Conservation (phyloP, 2,329 filamentous ascomycete genomes). For the Colletotrichum sp. region DNA sequence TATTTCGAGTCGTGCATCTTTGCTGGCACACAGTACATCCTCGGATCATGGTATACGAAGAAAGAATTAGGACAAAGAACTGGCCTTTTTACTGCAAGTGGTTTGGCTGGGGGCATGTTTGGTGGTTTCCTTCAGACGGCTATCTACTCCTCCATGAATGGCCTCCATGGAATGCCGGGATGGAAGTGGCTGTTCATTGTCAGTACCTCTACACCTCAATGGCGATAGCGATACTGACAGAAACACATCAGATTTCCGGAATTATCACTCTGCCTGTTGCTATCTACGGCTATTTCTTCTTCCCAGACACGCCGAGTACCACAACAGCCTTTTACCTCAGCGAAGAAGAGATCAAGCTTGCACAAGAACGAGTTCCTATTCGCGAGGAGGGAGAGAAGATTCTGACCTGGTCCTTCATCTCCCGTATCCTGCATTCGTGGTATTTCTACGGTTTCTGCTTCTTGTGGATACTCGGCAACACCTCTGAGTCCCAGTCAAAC, state of each 20-base stretch:
- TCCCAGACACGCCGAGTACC: not conserved
- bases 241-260: not conserved
- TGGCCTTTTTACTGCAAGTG: slow-evolving; percentile 66
- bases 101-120: slow-evolving; percentile 64
- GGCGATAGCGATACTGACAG: not conserved
- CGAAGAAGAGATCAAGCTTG: slow-evolving; percentile 1
- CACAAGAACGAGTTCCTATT: not conserved
- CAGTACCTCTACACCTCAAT: not conserved
- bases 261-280: not conserved
- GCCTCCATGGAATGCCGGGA: not conserved
- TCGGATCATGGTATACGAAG: slow-evolving; percentile 64
- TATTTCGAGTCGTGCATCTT: slow-evolving; percentile 40
- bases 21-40: slow-evolving; percentile 46
- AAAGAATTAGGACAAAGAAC: slow-evolving; percentile 66
- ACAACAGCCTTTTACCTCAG: not conserved
- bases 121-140: slow-evolving; percentile 60
- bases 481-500: not conserved
- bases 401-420: not conserved
- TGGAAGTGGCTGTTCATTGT: slow-evolving; percentile 2
- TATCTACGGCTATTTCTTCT: not conserved
- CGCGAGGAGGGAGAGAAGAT: not conserved
- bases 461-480: not conserved
- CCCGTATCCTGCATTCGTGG: not conserved
- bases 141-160: slow-evolving; percentile 23
- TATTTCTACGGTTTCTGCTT: slow-evolving; percentile 2